Evolutionary conservation across 1,284 basidiomycete species (phyloP), one percentile per base, ranked within the genome.

Genomic region (Thecaphora frezii): DNA sequence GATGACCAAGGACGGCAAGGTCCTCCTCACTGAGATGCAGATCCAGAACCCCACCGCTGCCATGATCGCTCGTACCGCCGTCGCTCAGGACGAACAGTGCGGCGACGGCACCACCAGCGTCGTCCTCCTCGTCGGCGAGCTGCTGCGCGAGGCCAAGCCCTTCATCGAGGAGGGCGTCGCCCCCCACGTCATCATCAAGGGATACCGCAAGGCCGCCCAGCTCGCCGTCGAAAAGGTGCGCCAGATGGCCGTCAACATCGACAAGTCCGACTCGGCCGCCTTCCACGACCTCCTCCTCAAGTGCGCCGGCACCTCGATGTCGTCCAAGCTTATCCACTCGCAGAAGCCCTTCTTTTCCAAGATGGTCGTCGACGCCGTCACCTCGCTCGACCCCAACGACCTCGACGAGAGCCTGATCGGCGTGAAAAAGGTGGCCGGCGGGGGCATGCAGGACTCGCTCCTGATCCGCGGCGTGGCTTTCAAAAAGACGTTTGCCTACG

Each of bases 1-100:
- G 85, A 96, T 99, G 91, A 98, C 96, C 71, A 99, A 98, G 84
- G 96, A 98, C 79, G 96, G 96, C 72, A 98, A 98, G 83, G 94
- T 97, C 42, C 83, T 99, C 51, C 85, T 99, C 52, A 97, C 93
- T 40, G 96, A 99, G 83, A 99, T 99, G 96, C 96, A 98, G 83
- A 99, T 99, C 75, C 71, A 85, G 82, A 98, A 99, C 81, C 96
- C 96, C 19, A 98, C 96, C 12, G 96, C 96, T 12, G 93, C 96
- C 40, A 97, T 98, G 92, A 94, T 99, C 78, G 96, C 96, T 39
- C 87, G 93, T 54, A 97, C 94, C 39, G 94, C 94, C 30, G 93
- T 97, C 18, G 94, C 94, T 1, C 94, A 98, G 81, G 94, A 98
- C 76, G 96, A 98, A 80, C 93, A 97, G 84, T 93, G 94, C 50